These are phyloP conservation scores for Carex pumila DNA, from an alignment of 176 grass and related monocot species.

Conservation along the genomic window DNA sequence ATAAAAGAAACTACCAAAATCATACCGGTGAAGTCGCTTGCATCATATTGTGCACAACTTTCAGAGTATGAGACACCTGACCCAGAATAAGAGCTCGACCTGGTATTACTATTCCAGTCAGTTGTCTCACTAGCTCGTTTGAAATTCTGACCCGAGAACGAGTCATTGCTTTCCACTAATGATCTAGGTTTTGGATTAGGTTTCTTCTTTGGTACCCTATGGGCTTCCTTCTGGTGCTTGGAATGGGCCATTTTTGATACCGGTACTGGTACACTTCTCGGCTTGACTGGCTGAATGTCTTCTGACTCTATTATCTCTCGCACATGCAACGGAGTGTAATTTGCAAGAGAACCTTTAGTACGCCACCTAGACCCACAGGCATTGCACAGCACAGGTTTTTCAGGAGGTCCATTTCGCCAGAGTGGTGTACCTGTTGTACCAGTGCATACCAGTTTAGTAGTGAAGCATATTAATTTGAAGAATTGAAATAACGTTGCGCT, in stretches of 20 bases:
- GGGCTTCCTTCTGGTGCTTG: constrained; percentile 27
- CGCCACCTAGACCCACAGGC: constrained; percentile 94
- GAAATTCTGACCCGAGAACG: constrained; percentile 79
- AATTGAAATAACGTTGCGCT: not conserved
- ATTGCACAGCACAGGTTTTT: constrained; percentile 98
- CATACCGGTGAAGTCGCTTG: constrained; percentile 66
- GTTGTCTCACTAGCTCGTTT: constrained; percentile 45
- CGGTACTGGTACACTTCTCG: constrained; percentile 28
- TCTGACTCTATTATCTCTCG: constrained; percentile 50
- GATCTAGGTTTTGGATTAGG: constrained; percentile 21
- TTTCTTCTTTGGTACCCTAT: constrained; percentile 48
- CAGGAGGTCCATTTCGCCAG: constrained; percentile 87
- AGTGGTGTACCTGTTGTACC: constrained; percentile 81
- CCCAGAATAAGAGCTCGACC: constrained; percentile 57
- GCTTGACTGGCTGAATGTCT: constrained; percentile 49
- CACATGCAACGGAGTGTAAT: constrained; percentile 84
- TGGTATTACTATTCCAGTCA: constrained; percentile 37
- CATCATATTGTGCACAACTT: constrained; percentile 72
- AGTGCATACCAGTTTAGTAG: not conserved
- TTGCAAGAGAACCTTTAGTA: constrained; percentile 83
- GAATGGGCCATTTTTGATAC: not conserved
- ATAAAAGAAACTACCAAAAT: not conserved
- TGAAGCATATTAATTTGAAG: not conserved
- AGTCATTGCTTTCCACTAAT: constrained; percentile 38
- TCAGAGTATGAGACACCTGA: constrained; percentile 78